Evolutionary conservation across 306 rosid genomes (phyloP).

Genomic region (Begonia masoniana): DNA sequence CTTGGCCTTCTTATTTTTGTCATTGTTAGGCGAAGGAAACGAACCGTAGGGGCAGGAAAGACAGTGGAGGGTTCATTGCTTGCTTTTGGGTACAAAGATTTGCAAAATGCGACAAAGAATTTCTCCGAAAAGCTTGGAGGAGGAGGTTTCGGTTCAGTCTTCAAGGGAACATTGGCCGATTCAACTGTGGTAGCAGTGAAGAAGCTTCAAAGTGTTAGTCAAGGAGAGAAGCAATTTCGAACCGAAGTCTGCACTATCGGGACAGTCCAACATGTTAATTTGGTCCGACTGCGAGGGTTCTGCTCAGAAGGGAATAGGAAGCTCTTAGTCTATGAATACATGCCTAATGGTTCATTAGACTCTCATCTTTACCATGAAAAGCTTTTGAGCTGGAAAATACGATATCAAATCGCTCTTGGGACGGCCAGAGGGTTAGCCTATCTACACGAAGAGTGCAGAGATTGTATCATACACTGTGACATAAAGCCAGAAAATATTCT

Average conservation of each 20-base stretch:
- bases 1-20: conserved; percentile 23
- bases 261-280: conserved; percentile 73
- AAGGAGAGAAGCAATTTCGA: conserved; percentile 89
- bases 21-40: conserved; percentile 23
- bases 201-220: conserved; percentile 67
- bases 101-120: conserved; percentile 72
- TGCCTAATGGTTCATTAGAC: conserved; percentile 63
- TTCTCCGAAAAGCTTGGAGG: conserved; percentile 83
- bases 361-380: conserved; percentile 37
- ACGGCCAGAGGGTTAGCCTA: conserved; percentile 74
- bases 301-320: conserved; percentile 63
- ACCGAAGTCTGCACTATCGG: conserved; percentile 84
- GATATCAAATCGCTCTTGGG: conserved; percentile 75
- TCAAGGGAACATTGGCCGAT: conserved; percentile 64
- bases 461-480: conserved; percentile 87
- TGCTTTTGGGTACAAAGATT: conserved; percentile 61
- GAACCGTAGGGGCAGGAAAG: conserved; percentile 24
- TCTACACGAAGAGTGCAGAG: conserved; percentile 79
- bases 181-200: conserved; percentile 69
- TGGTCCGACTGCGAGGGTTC: conserved; percentile 79
- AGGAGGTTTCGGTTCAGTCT: conserved; percentile 88
- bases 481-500: conserved; percentile 92
- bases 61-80: conserved; percentile 53
- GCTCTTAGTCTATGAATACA: conserved; percentile 70
- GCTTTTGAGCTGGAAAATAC: conserved; percentile 50